A percentile compares a stretch with the other conserved stretches of the same genome.
These are phyloP conservation scores for Hordeum marinum DNA, from an alignment of 176 grass and related monocot species.

Conservation along the genomic window DNA sequence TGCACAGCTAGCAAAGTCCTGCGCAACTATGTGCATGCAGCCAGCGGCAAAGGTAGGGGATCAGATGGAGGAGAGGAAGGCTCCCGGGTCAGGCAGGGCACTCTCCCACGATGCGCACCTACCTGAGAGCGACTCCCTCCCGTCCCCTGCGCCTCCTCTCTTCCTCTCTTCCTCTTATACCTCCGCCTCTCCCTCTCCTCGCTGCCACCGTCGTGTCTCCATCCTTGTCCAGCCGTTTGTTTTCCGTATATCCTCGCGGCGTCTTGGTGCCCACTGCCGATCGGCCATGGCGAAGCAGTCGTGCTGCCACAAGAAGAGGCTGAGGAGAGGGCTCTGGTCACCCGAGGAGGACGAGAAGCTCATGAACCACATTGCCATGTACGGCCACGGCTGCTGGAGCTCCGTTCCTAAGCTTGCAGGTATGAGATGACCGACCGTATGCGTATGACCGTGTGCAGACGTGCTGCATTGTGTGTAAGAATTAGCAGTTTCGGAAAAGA, in stretches of 20 bases:
- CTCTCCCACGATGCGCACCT: slow-evolving; percentile 30
- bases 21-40: not conserved
- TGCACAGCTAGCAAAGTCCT: not conserved
- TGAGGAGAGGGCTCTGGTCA: slow-evolving; percentile 74
- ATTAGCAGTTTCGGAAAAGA: not conserved
- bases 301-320: slow-evolving; percentile 63
- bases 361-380: slow-evolving; percentile 61
- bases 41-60: not conserved
- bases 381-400: slow-evolving; percentile 78
- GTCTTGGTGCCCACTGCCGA: not conserved
- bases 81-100: not conserved
- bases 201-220: slow-evolving; percentile 9
- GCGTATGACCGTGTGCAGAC: not conserved
- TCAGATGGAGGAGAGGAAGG: not conserved
- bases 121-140: slow-evolving; percentile 39
- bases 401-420: slow-evolving; percentile 66
- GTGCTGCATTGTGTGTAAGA: not conserved
- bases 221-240: not conserved
- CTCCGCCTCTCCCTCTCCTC: slow-evolving; percentile 8
- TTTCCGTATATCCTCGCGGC: not conserved
- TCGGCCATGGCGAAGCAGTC: slow-evolving; percentile 57
- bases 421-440: not conserved
- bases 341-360: slow-evolving; percentile 83
- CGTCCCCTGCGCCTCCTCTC: not conserved
- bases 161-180: slow-evolving; percentile 21